Evolutionary conservation across 139 green algal species (phyloP).

Genomic region (Ettlia oleoabundans): DNA sequence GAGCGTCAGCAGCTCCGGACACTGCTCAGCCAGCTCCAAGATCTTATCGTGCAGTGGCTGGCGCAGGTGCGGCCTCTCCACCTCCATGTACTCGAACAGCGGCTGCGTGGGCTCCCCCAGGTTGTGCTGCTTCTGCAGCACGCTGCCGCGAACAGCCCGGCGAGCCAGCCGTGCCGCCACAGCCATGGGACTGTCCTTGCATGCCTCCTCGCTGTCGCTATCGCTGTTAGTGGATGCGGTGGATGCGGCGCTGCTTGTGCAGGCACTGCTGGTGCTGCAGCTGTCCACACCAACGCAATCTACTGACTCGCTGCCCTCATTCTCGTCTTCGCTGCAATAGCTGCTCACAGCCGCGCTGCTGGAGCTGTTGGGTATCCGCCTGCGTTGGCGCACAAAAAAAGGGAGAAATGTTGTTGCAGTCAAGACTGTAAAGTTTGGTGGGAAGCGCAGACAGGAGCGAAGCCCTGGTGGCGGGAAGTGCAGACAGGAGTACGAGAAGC

Average conservation of each 20-base stretch:
- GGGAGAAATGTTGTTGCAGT: neutral
- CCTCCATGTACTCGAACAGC: slow-evolving; percentile 52
- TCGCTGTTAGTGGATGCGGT: slow-evolving; percentile 38
- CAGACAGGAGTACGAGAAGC: neutral
- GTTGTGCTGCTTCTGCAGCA: slow-evolving; percentile 34
- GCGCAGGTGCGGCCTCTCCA: slow-evolving; percentile 32
- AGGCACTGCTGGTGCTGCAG: neutral
- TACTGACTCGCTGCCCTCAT: neutral
- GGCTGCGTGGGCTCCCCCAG: slow-evolving; percentile 35
- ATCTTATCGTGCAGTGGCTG: slow-evolving; percentile 37
- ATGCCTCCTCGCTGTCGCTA: slow-evolving; percentile 33
- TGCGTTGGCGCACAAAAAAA: neutral
- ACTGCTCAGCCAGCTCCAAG: slow-evolving; percentile 28
- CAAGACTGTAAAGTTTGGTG: too few relatives aligned
- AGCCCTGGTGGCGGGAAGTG: neutral
- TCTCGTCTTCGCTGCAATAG: slow-evolving; percentile 28
- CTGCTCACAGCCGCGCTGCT: slow-evolving; percentile 9
- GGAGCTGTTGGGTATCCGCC: slow-evolving; percentile 29
- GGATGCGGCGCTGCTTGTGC: slow-evolving; percentile 23
- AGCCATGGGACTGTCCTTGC: slow-evolving; percentile 11
- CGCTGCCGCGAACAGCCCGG: slow-evolving; percentile 13
- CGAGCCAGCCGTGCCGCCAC: neutral
- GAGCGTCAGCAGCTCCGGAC: slow-evolving; percentile 31
- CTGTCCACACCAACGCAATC: neutral
- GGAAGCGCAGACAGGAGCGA: neutral